These are phyloP conservation scores for Raffaelea arxii DNA, from an alignment of 2,329 filamentous ascomycete genomes.

Conservation along the genomic window DNA sequence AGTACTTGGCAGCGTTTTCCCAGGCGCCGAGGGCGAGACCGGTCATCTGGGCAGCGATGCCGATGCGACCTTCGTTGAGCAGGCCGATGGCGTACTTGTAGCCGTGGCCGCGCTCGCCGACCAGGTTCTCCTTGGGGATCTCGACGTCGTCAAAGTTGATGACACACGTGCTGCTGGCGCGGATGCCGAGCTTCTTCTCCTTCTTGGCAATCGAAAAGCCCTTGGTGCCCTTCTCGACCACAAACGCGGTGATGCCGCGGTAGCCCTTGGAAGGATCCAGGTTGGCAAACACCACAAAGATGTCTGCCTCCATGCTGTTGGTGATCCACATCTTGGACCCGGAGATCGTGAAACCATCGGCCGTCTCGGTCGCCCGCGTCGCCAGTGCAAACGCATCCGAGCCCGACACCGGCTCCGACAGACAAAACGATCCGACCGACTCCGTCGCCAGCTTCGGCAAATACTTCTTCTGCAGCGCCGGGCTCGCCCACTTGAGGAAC, in stretches of 20 bases:
- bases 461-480: constrained; percentile 72
- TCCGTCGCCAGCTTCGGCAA: constrained; percentile 83
- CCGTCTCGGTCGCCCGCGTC: constrained; percentile 79
- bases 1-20: constrained; percentile 88
- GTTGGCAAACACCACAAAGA: constrained; percentile 98
- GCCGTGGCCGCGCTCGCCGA: constrained; percentile 81
- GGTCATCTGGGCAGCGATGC: constrained; percentile 98
- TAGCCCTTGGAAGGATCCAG: constrained; percentile 86
- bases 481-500: constrained; percentile 73
- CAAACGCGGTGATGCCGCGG: constrained; percentile 92
- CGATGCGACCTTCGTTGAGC: constrained; percentile 93
- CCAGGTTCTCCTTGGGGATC: constrained; percentile 76
- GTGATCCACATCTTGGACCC: constrained; percentile 99
- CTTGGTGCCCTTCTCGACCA: constrained; percentile 80
- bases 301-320: constrained; percentile 83
- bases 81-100: constrained; percentile 97
- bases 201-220: constrained; percentile 98
- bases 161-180: constrained; percentile 90
- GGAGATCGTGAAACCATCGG: constrained; percentile 74
- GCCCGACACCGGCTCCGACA: constrained; percentile 85
- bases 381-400: constrained; percentile 93
- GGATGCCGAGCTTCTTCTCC: constrained; percentile 98
- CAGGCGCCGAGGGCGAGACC: constrained; percentile 89
- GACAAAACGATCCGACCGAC: constrained; percentile 85
- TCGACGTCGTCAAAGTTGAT: constrained; percentile 96